Base-by-base conservation (phyloP, 257 asterid genomes). In the Solanum pimpinellifolium region DNA sequence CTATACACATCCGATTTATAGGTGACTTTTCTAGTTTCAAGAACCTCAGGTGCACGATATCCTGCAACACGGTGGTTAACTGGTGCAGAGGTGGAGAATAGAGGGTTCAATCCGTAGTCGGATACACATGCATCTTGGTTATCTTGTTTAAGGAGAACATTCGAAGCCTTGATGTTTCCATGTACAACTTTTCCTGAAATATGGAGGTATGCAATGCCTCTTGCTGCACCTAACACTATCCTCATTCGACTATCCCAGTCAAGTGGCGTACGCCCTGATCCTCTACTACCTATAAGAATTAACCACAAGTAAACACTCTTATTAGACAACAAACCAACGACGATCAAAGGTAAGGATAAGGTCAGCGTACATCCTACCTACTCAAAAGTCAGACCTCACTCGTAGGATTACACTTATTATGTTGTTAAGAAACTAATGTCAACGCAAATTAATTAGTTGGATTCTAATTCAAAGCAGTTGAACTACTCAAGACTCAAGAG, bases 101-200 rank as follows among this genome's bases (percentile, higher is more conserved):
- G 98, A 14, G 96, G 90, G 83, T 92, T 97, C 87, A 97, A 91
- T 3, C 99, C 99, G 2, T 87, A 96, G 70, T 97, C 99, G 0
- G 99, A 94, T 31, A 97, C 92, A 16, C 93, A 93, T 4, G 98
- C 93, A 15, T 93, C 95, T 1, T 86, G 59, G 66, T 89, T 93
- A 82, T 96, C 98, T 87, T 93, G 98, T 88, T 89, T 93, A 65
- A 97, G 95, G 86, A 97, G 97, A 88, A 97, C 75, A 90, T 97
- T 97, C 65, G 99, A 97, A 3, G 99, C 94, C 87, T 97, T 96
- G 90, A 97, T 96, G 94, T 97, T 97, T 59, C 99, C 99, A 42
- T 97, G 99, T 82, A 91, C 97, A 59, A 95, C 87, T 78, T 92
- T 95, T 56, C 93, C 94, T 0, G 95, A 91, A 33, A 83, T 90